Conservation (phyloP, 2,329 filamentous ascomycete genomes). For the Fusarium sororula region DNA sequence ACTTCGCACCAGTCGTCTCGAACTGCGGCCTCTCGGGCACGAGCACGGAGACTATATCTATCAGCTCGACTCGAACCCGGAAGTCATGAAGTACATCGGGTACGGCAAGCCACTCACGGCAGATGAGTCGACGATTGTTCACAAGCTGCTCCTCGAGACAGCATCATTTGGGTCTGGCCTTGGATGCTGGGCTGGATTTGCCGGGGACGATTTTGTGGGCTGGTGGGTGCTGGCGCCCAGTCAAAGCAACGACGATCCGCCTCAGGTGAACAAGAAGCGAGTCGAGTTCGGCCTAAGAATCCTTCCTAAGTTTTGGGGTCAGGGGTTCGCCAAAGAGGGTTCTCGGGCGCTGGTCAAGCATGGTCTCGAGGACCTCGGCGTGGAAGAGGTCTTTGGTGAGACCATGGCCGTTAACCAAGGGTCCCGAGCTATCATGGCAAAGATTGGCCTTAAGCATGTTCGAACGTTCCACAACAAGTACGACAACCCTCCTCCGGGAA, state of each 20-base stretch:
- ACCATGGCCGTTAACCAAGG: conserved; percentile 46
- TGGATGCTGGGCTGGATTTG: conserved; percentile 34
- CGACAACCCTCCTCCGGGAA: conserved; percentile 37
- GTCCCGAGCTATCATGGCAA: conserved; percentile 37
- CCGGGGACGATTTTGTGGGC: conserved; percentile 42
- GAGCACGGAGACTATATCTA: conserved; percentile 33
- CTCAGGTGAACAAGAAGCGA: conserved; percentile 15
- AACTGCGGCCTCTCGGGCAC: conserved; percentile 25
- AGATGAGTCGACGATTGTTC: conserved; percentile 33
- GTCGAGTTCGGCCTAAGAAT: conserved; percentile 43
- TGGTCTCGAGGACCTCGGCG: conserved; percentile 41
- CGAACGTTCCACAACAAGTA: conserved; percentile 40
- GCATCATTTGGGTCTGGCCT: conserved; percentile 30
- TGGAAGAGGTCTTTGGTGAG: conserved; percentile 40
- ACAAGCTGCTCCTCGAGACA: conserved; percentile 37
- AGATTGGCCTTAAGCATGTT: conserved; percentile 31
- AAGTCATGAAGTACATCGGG: conserved; percentile 38
- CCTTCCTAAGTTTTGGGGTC: conserved; percentile 43
- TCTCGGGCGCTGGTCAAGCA: conserved; percentile 42
- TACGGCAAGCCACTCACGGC: conserved; percentile 34
- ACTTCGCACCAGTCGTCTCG: conserved; percentile 30
- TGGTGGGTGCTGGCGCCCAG: conserved; percentile 44
- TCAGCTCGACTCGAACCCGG: conserved; percentile 30
- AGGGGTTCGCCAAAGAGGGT: conserved; percentile 46
- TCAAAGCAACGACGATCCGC: conserved; percentile 21